Percentiles rank a stretch among this genome's conserved stretches.
Evolutionary conservation across 1,139 yeast genomes (phyloP).

Genomic region (Candida sanyaensis): DNA sequence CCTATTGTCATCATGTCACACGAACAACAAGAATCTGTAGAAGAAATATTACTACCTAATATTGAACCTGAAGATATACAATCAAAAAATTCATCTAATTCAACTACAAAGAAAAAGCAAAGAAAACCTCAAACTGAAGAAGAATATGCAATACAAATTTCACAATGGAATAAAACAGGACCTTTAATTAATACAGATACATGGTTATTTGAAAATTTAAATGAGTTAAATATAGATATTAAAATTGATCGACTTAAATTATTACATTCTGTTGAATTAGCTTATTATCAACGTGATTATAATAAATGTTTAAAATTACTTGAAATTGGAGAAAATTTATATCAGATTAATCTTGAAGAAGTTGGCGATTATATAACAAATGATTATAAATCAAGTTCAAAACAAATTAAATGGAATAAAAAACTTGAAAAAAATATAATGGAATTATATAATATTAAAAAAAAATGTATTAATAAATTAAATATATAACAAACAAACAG

Average conservation of each 20-base stretch:
- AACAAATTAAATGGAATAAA: conserved; percentile 23
- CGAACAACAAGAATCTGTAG: no score
- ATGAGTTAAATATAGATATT: conserved; percentile 22
- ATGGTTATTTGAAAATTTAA: conserved; percentile 41
- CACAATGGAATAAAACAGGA: conserved; percentile 46
- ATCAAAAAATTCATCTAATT: conserved; percentile 1
- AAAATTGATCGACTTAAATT: conserved; percentile 38
- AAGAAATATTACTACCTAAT: not conserved
- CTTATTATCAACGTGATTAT: conserved; percentile 51
- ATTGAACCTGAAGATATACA: not conserved
- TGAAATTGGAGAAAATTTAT: conserved; percentile 27
- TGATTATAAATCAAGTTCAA: conserved; percentile 22
- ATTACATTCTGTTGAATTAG: conserved; percentile 49
- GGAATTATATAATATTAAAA: conserved; percentile 46
- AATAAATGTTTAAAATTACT: conserved; percentile 33
- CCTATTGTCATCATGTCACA: no score
- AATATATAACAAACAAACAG: not conserved
- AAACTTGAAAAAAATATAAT: conserved; percentile 46
- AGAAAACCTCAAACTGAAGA: conserved; percentile 63
- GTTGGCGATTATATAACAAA: conserved; percentile 25
- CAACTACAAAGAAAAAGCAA: conserved; percentile 9
- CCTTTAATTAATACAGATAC: conserved; percentile 50
- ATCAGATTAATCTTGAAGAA: conserved; percentile 33
- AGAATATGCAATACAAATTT: conserved; percentile 47
- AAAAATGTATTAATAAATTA: conserved; percentile 31